Evolutionary conservation across 176 grass and related monocot species (phyloP).

Genomic region (Raddia guianensis): DNA sequence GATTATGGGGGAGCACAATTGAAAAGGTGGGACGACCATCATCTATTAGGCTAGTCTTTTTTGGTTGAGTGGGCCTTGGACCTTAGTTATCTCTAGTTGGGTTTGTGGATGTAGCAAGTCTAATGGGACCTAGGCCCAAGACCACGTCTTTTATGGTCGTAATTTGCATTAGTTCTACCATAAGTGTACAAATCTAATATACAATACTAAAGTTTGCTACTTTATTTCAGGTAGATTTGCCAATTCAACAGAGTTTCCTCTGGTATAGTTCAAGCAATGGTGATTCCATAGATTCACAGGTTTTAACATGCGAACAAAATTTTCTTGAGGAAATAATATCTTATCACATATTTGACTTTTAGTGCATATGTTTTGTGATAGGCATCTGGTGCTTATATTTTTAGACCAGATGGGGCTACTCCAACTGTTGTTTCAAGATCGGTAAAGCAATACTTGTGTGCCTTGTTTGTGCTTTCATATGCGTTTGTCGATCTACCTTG

Average conservation of each 20-base stretch:
- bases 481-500: neutral
- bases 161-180: neutral
- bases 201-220: neutral
- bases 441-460: constrained; percentile 52
- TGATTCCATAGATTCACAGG: constrained; percentile 64
- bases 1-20: too few species aligned
- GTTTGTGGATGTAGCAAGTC: too few species aligned
- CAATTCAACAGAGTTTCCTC: constrained; percentile 78
- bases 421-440: constrained; percentile 57
- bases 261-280: constrained; percentile 77
- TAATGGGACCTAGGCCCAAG: too few species aligned
- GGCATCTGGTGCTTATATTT: constrained; percentile 96
- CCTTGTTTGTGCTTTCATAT: neutral
- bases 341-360: constrained; percentile 30
- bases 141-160: constrained; percentile 26
- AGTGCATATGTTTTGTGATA: constrained; percentile 35
- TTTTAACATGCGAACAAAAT: constrained; percentile 37
- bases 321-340: constrained; percentile 3
- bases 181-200: constrained; percentile 16
- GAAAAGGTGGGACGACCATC: too few species aligned
- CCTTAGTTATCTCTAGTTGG: too few species aligned
- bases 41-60: too few species aligned
- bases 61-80: too few species aligned
- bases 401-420: constrained; percentile 71
- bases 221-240: constrained; percentile 70